These are phyloP conservation scores for Myriosclerotinia scirpicola DNA, from an alignment of 2,329 filamentous ascomycete species.

Conservation along the genomic window DNA sequence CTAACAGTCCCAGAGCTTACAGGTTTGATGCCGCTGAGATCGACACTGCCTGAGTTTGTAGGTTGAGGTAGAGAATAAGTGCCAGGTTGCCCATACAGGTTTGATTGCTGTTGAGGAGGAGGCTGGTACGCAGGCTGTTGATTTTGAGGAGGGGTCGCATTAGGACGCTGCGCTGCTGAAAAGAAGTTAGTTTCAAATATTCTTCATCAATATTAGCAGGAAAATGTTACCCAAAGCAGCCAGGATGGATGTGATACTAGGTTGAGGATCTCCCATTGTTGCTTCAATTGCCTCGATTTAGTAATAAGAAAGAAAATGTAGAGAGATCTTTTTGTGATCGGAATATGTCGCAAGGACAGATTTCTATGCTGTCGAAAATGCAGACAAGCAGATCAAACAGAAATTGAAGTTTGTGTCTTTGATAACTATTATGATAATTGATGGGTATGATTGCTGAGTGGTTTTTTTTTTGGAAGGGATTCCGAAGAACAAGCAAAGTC, in stretches of 20 bases:
- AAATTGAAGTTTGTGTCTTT: slow-evolving; percentile 12
- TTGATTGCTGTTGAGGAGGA: slow-evolving; percentile 48
- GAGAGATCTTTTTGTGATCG: slow-evolving; percentile 6
- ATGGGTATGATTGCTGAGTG: background rate
- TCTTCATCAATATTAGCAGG: background rate
- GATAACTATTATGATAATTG: slow-evolving; percentile 12
- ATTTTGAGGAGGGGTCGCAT: slow-evolving; percentile 49
- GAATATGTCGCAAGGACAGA: background rate
- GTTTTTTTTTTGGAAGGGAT: background rate
- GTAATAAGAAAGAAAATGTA: background rate
- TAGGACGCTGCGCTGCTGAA: slow-evolving; percentile 51
- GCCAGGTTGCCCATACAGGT: slow-evolving; percentile 44
- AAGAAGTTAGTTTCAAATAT: slow-evolving; percentile 27
- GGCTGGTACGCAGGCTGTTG: slow-evolving; percentile 41
- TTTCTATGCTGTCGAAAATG: background rate
- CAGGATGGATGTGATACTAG: slow-evolving; percentile 52
- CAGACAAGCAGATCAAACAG: slow-evolving; percentile 11
- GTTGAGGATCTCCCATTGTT: slow-evolving; percentile 46
- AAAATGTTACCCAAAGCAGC: slow-evolving; percentile 48
- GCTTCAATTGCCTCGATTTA: background rate
- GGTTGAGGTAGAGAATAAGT: slow-evolving; percentile 51
- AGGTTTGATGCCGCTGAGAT: slow-evolving; percentile 77
- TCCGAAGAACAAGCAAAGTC: slow-evolving; percentile 4
- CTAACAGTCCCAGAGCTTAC: slow-evolving; percentile 78
- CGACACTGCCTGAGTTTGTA: slow-evolving; percentile 71